These are phyloP conservation scores for Aureobasidium melanogenum DNA, from an alignment of 2,329 filamentous ascomycete species.

Conservation along the genomic window DNA sequence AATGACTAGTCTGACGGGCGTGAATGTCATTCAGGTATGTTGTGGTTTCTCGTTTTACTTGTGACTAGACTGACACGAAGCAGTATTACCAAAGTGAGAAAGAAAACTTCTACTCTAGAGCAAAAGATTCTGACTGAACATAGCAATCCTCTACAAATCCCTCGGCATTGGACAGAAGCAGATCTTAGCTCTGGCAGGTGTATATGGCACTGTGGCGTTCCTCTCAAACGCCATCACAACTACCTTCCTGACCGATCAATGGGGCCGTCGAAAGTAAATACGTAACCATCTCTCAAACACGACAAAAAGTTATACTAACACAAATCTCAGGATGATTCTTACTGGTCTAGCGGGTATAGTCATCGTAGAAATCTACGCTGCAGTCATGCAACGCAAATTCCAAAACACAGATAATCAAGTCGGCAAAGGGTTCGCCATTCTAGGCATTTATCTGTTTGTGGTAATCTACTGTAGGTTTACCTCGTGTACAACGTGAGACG, in stretches of 20 bases:
- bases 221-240: conserved; percentile 44
- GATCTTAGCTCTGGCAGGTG: conserved; percentile 45
- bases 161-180: conserved; percentile 42
- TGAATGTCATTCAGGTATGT: conserved; percentile 44
- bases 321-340: conserved; percentile 39
- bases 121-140: not conserved
- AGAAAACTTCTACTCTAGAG: not conserved
- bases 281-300: not conserved
- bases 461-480: conserved; percentile 42
- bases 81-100: conserved; percentile 14
- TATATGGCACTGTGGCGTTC: conserved; percentile 48
- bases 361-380: conserved; percentile 50
- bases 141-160: conserved; percentile 46
- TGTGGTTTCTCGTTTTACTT: conserved; percentile 15
- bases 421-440: conserved; percentile 51
- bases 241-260: conserved; percentile 46
- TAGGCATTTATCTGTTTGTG: conserved; percentile 52
- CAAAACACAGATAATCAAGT: conserved; percentile 46
- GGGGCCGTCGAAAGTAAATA: conserved; percentile 44
- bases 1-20: conserved; percentile 48
- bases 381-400: conserved; percentile 50
- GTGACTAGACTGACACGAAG: not conserved
- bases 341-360: conserved; percentile 44
- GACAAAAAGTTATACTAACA: not conserved
- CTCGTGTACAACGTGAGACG: conserved; percentile 5